Evolutionary conservation across 345 rosid species (phyloP).

Genomic region (Citrus medica): DNA sequence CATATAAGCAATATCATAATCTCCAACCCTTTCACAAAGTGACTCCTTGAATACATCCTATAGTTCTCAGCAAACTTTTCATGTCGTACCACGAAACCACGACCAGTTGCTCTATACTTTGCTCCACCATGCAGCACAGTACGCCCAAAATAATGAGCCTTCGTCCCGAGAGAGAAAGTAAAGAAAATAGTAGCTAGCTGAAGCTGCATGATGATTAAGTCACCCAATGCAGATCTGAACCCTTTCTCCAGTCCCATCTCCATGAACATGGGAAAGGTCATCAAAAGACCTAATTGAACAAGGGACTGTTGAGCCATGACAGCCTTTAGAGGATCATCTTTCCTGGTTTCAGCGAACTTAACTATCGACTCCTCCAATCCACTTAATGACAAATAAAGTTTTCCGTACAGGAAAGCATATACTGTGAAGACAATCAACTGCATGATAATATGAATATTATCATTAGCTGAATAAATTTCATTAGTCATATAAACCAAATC

Average conservation of each 20-base stretch:
- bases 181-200: slow-evolving; percentile 92
- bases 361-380: slow-evolving; percentile 83
- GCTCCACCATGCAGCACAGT: slow-evolving; percentile 97
- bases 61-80: slow-evolving; percentile 98
- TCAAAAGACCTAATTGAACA: slow-evolving; percentile 84
- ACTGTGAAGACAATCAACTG: slow-evolving; percentile 78
- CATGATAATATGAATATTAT: slow-evolving; percentile 11
- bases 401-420: slow-evolving; percentile 81
- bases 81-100: slow-evolving; percentile 97
- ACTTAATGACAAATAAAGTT: slow-evolving; percentile 81
- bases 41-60: slow-evolving; percentile 97
- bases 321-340: slow-evolving; percentile 68
- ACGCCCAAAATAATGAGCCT: slow-evolving; percentile 86
- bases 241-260: slow-evolving; percentile 98
- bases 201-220: slow-evolving; percentile 90
- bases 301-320: slow-evolving; percentile 94
- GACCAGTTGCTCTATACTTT: slow-evolving; percentile 96
- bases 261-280: slow-evolving; percentile 93
- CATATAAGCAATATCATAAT: slow-evolving; percentile 69
- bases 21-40: slow-evolving; percentile 88
- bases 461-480: slow-evolving; percentile 8
- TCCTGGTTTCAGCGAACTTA: slow-evolving; percentile 58
- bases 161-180: slow-evolving; percentile 96
- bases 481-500: not conserved
- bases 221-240: slow-evolving; percentile 79